Percentiles rank a stretch among this genome's conserved stretches.
These are phyloP conservation scores for Davidsoniella neocaledoniae DNA, from an alignment of 2,329 filamentous ascomycete species.

Conservation along the genomic window DNA sequence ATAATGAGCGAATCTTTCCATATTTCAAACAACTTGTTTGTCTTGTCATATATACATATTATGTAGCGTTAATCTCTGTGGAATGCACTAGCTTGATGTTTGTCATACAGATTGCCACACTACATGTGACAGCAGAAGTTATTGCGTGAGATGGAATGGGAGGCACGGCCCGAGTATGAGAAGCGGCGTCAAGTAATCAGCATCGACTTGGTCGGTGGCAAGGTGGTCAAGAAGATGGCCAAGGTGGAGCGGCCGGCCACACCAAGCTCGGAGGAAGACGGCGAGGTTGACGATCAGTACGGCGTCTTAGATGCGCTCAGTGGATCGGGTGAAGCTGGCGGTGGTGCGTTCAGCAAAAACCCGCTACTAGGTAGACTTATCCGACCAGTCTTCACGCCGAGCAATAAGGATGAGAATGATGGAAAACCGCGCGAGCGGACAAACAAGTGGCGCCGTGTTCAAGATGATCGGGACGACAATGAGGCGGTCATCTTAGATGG, in stretches of 20 bases:
- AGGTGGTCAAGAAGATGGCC: conserved; percentile 56
- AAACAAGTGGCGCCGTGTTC: conserved; percentile 39
- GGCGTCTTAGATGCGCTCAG: conserved; percentile 9
- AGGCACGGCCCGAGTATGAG: conserved; percentile 70
- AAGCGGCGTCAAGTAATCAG: conserved; percentile 72
- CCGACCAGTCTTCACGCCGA: conserved; percentile 38
- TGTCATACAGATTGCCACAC: too few relatives aligned
- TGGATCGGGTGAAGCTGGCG: conserved; percentile 17
- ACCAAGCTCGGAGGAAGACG: conserved; percentile 29
- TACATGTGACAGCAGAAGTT: conserved; percentile 55
- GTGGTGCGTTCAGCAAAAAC: conserved; percentile 51
- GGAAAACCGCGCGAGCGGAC: conserved; percentile 25
- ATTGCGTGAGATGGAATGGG: conserved; percentile 74
- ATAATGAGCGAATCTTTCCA: too few relatives aligned
- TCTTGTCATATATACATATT: too few relatives aligned
- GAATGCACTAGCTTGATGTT: too few relatives aligned
- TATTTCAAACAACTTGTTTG: too few relatives aligned
- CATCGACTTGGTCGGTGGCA: conserved; percentile 64
- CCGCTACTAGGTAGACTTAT: conserved; percentile 50
- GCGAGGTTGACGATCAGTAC: conserved; percentile 19
- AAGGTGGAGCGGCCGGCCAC: conserved; percentile 41
- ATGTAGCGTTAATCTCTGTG: too few relatives aligned
- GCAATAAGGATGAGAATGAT: conserved; percentile 28
- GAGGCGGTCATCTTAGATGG: conserved; percentile 42
- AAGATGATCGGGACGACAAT: conserved; percentile 42